A percentile compares a stretch with the other conserved stretches of the same genome.
These are phyloP conservation scores for Diaporthe eres DNA, from an alignment of 2,329 filamentous ascomycete genomes.

Conservation along the genomic window DNA sequence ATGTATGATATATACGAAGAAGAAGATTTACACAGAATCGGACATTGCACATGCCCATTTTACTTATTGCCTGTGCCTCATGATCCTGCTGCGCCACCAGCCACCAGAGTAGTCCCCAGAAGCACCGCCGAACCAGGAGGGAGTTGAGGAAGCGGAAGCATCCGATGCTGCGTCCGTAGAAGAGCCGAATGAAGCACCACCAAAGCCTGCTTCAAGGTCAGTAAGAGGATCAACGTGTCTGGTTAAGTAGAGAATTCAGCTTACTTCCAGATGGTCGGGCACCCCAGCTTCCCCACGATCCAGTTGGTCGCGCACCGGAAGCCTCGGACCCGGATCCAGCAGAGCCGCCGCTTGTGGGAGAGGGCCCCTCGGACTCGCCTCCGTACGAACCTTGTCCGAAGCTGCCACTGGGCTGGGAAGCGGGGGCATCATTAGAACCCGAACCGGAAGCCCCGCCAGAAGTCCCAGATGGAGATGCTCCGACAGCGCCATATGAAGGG, in stretches of 20 bases:
- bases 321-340: neutral
- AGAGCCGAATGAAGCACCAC: neutral
- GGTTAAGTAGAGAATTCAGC: no score
- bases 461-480: neutral
- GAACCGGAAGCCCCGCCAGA: neutral
- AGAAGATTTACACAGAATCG: neutral
- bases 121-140: neutral
- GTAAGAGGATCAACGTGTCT: neutral
- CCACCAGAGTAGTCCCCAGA: neutral
- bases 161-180: neutral
- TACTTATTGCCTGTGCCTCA: constrained; percentile 4
- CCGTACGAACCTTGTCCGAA: neutral
- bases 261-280: neutral
- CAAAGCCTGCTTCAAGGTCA: neutral
- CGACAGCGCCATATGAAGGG: neutral
- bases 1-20: neutral
- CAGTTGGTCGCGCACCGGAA: constrained; percentile 2
- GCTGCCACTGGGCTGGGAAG: neutral
- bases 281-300: constrained; percentile 20
- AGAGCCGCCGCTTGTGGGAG: neutral
- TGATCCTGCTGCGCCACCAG: constrained; percentile 16
- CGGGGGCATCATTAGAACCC: neutral
- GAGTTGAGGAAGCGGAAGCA: neutral
- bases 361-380: neutral
- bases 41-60: neutral